Evolutionary conservation across 1,284 basidiomycete genomes (phyloP).

Genomic region (Fistulinella staudtii): DNA sequence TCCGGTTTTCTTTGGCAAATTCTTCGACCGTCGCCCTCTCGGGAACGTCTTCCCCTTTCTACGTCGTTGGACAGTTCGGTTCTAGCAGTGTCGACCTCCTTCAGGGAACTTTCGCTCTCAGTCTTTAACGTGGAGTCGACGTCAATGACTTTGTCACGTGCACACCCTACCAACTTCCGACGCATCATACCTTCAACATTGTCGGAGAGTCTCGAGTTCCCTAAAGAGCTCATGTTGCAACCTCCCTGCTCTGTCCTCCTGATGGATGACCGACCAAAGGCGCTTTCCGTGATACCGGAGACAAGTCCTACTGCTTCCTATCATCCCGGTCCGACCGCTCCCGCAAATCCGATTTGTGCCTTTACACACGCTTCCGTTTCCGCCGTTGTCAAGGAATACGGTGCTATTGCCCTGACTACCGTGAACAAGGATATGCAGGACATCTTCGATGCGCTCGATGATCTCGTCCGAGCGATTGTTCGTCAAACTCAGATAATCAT

Average conservation of each 20-base stretch:
- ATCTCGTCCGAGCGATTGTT: constrained; percentile 48
- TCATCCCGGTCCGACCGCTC: constrained; percentile 6
- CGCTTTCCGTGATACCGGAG: constrained; percentile 27
- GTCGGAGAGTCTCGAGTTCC: constrained; percentile 32
- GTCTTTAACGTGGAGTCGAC: constrained; percentile 39
- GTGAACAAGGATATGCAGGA: constrained; percentile 53
- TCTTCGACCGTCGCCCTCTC: constrained; percentile 34
- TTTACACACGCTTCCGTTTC: constrained; percentile 26
- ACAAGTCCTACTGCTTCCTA: constrained; percentile 10
- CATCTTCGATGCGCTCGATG: constrained; percentile 58
- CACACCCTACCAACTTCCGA: constrained; percentile 18
- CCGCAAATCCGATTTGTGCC: constrained; percentile 31
- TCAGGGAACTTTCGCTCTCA: constrained; percentile 55
- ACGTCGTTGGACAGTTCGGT: constrained; percentile 26
- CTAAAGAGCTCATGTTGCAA: constrained; percentile 40
- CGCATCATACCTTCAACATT: constrained; percentile 26
- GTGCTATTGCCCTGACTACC: constrained; percentile 39
- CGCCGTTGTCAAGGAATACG: constrained; percentile 44
- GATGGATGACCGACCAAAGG: constrained; percentile 29
- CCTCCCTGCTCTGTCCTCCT: constrained; percentile 32
- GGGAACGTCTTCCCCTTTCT: constrained; percentile 36
- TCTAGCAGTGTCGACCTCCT: constrained; percentile 39
- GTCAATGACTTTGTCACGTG: constrained; percentile 19
- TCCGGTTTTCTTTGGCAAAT: constrained; percentile 29
- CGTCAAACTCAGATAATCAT: constrained; percentile 35